A percentile compares a stretch with the other conserved stretches of the same genome.
Evolutionary conservation across 345 rosid species (phyloP).

Genomic region (Rhodamnia argentea): DNA sequence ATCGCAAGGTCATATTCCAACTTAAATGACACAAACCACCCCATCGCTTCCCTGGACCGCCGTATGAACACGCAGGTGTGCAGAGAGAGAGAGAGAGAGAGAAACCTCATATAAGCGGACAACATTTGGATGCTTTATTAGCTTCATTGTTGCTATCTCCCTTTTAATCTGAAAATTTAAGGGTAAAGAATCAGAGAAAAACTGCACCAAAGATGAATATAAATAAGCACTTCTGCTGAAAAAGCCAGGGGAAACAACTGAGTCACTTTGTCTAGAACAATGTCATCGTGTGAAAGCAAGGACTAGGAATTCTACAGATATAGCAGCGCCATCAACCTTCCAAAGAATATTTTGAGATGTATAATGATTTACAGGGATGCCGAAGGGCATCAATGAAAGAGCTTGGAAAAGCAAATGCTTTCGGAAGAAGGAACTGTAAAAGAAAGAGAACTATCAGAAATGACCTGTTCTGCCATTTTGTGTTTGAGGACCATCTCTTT

Average conservation of each 20-base stretch:
- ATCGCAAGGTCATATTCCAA: background rate
- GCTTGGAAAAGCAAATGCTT: background rate
- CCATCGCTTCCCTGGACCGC: background rate
- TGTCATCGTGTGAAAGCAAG: background rate
- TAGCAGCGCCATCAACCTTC: background rate
- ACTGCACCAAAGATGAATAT: background rate
- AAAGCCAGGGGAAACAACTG: background rate
- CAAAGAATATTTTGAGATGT: background rate
- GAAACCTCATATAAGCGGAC: conserved; percentile 73
- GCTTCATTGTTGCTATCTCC: conserved; percentile 89
- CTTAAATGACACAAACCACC: background rate
- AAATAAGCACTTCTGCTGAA: background rate
- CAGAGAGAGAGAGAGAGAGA: conserved; percentile 10
- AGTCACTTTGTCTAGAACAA: background rate
- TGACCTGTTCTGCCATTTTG: conserved; percentile 97
- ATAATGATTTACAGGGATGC: background rate
- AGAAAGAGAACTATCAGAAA: background rate
- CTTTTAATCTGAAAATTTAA: conserved; percentile 52
- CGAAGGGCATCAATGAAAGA: background rate
- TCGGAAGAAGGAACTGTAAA: background rate
- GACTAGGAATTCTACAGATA: background rate
- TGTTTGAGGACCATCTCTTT: conserved; percentile 94
- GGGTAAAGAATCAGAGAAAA: background rate
- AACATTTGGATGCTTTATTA: conserved; percentile 89
- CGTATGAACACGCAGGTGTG: background rate